Conservation (phyloP, 441 rosid genomes). For the Cnidoscolus chayamansa region DNA sequence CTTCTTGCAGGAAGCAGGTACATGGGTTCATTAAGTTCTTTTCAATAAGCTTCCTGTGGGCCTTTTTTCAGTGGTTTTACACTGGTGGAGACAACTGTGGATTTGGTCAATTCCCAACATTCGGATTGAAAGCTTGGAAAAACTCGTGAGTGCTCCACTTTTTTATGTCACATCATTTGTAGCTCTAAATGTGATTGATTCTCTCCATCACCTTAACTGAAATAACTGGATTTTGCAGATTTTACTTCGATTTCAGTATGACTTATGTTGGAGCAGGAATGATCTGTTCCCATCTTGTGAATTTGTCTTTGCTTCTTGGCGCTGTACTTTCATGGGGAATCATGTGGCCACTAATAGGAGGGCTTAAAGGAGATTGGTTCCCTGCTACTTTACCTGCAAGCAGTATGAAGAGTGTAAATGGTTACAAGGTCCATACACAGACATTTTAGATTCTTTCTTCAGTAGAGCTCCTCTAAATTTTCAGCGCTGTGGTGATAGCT, state of each 20-base stretch:
- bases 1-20: slow-evolving; percentile 78
- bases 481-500: neutral
- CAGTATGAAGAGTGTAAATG: slow-evolving; percentile 82
- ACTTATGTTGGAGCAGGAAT: slow-evolving; percentile 91
- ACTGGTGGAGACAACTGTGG: slow-evolving; percentile 80
- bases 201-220: slow-evolving; percentile 17
- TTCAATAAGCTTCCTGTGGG: slow-evolving; percentile 82
- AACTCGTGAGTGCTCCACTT: slow-evolving; percentile 47
- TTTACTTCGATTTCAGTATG: slow-evolving; percentile 83
- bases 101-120: slow-evolving; percentile 75
- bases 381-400: slow-evolving; percentile 41
- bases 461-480: neutral
- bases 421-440: slow-evolving; percentile 61
- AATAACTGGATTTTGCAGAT: slow-evolving; percentile 44
- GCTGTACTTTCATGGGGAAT: slow-evolving; percentile 87
- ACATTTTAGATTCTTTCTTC: neutral
- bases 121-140: slow-evolving; percentile 76
- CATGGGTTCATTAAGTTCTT: slow-evolving; percentile 71
- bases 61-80: slow-evolving; percentile 92
- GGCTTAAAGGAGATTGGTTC: slow-evolving; percentile 76
- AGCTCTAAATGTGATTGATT: neutral
- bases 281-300: slow-evolving; percentile 94
- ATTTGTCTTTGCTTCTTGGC: slow-evolving; percentile 75
- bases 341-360: slow-evolving; percentile 79
- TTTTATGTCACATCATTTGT: neutral